Conservation (phyloP, 768 basidiomycete species). For the Filobasidium floriforme region DNA sequence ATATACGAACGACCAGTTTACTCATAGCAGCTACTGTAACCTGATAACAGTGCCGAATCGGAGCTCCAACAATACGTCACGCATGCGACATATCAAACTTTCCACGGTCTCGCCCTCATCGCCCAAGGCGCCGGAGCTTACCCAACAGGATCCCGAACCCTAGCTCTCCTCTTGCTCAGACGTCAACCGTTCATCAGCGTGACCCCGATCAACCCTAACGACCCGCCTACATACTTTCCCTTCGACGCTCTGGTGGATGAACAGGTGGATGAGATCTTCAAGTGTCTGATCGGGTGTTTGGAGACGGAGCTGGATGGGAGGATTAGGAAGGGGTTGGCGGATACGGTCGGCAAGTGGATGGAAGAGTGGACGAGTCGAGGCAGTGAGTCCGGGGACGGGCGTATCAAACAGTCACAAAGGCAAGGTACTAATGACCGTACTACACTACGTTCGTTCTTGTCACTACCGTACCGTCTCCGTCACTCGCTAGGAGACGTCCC, state of each 20-base stretch:
- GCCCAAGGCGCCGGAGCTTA: slow-evolving; percentile 16
- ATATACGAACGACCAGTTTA: background rate
- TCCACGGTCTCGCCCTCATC: slow-evolving; percentile 16
- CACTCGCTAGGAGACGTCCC: slow-evolving; percentile 10
- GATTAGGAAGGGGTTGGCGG: slow-evolving; percentile 19
- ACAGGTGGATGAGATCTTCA: slow-evolving; percentile 6
- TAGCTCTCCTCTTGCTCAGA: slow-evolving; percentile 7
- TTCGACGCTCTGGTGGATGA: slow-evolving; percentile 7
- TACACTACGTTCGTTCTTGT: background rate
- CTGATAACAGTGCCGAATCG: background rate
- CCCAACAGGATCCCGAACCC: slow-evolving; percentile 3
- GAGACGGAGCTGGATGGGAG: slow-evolving; percentile 21
- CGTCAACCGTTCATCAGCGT: slow-evolving; percentile 6
- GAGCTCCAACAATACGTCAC: slow-evolving; percentile 3
- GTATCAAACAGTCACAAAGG: background rate
- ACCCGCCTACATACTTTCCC: slow-evolving; percentile 4
- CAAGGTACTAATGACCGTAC: background rate
- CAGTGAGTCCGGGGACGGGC: slow-evolving; percentile 8
- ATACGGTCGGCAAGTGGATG: slow-evolving; percentile 15
- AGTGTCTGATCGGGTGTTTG: slow-evolving; percentile 18
- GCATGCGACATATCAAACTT: slow-evolving; percentile 5
- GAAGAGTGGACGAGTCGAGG: slow-evolving; percentile 14
- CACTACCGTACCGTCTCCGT: background rate
- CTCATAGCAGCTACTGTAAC: background rate
- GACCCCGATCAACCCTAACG: background rate